These are phyloP conservation scores for Talaromyces ruber DNA, from an alignment of 495 filamentous ascomycete species.

Conservation along the genomic window DNA sequence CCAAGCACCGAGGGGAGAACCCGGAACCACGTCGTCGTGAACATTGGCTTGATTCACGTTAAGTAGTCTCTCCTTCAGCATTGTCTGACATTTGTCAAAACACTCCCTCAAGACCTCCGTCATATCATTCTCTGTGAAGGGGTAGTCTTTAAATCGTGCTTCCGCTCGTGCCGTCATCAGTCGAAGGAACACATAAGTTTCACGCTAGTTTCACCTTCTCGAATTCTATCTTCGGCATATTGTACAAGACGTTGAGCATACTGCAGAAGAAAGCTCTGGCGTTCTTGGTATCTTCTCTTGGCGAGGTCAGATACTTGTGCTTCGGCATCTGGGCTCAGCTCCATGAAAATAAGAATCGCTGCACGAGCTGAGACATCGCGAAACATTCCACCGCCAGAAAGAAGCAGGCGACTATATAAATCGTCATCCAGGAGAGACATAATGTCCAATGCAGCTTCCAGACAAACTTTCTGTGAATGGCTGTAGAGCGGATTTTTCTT, in stretches of 20 bases:
- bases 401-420: constrained; percentile 28
- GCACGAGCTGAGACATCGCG: constrained; percentile 33
- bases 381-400: constrained; percentile 39
- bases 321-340: constrained; percentile 26
- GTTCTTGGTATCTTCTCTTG: constrained; percentile 19
- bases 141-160: constrained; percentile 18
- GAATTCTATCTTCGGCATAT: constrained; percentile 28
- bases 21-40: not conserved
- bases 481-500: constrained; percentile 34
- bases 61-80: constrained; percentile 11
- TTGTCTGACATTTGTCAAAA: constrained; percentile 17
- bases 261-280: constrained; percentile 21
- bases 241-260: constrained; percentile 22
- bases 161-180: constrained; percentile 35
- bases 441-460: constrained; percentile 34
- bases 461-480: constrained; percentile 35
- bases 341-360: constrained; percentile 22
- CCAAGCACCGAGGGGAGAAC: not conserved
- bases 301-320: constrained; percentile 11
- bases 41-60: not conserved
- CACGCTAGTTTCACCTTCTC: constrained; percentile 42
- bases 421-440: constrained; percentile 31
- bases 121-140: constrained; percentile 13
- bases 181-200: constrained; percentile 34
- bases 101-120: constrained; percentile 16